Percentiles rank a stretch among this genome's conserved stretches.
phyloP scores from a whole-genome alignment of 441 rosid genomes.

The Gossypium trilobum region DNA sequence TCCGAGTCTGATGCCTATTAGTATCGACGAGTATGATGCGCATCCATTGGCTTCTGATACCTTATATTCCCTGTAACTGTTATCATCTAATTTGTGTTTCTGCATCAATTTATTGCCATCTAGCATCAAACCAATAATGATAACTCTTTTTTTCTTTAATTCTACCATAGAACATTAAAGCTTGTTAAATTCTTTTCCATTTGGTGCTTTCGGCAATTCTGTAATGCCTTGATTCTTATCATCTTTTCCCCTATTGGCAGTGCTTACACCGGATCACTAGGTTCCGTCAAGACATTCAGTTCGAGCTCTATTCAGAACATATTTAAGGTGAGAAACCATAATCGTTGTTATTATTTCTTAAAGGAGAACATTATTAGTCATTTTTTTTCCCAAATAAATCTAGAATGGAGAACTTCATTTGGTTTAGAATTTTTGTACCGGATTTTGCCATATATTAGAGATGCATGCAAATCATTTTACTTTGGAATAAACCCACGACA shows the following conservation, averaged over 20 bases:
- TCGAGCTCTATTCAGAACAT: conserved; percentile 22
- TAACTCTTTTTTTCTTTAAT: neutral
- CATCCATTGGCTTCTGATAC: neutral
- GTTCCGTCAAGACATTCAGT: conserved; percentile 30
- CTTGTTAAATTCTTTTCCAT: neutral
- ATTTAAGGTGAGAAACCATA: conserved; percentile 34
- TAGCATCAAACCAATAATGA: neutral
- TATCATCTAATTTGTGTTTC: neutral
- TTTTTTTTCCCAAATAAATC: neutral
- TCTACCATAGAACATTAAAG: neutral
- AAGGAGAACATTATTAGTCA: neutral
- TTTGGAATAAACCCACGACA: neutral
- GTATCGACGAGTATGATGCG: neutral
- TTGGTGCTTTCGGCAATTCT: neutral
- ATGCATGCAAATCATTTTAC: neutral
- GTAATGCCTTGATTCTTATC: neutral
- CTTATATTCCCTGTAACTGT: neutral
- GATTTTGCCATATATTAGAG: neutral
- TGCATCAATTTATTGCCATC: neutral
- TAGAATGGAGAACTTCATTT: neutral
- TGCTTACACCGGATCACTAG: conserved; percentile 68
- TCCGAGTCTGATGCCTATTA: neutral
- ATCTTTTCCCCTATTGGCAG: conserved; percentile 33
- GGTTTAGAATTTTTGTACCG: neutral
- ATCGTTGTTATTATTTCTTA: neutral